Evolutionary conservation across 2,329 filamentous ascomycete species (phyloP).

Genomic region (Samsoniella hepiali): DNA sequence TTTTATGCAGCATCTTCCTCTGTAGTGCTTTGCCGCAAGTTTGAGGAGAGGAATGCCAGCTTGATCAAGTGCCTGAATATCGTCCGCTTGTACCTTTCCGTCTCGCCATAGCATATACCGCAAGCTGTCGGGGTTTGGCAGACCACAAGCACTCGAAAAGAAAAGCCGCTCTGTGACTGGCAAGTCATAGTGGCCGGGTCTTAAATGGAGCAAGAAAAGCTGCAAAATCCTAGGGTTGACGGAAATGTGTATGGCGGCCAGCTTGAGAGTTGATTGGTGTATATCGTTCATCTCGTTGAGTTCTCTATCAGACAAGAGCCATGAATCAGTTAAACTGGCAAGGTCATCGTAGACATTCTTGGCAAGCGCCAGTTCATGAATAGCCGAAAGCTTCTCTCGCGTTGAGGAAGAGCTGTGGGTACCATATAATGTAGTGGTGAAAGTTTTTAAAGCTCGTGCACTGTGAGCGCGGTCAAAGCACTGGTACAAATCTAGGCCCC

Average conservation of each 20-base stretch:
- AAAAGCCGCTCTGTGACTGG: background rate
- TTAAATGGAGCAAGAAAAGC: background rate
- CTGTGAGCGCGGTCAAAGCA: background rate
- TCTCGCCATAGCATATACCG: background rate
- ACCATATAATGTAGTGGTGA: too few species aligned
- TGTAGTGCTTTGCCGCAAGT: background rate
- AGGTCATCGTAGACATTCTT: background rate
- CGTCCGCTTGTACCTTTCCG: background rate
- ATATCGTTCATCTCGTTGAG: too few species aligned
- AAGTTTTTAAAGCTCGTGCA: too few species aligned
- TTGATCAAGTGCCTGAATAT: background rate
- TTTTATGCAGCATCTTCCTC: too few species aligned
- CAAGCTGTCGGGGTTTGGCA: background rate
- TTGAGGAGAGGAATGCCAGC: background rate
- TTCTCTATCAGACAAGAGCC: background rate
- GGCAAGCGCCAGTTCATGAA: background rate
- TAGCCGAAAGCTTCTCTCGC: background rate
- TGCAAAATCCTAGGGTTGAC: too few species aligned
- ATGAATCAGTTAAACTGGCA: background rate
- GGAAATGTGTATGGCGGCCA: background rate
- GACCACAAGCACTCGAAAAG: background rate
- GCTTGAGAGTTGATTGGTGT: too few species aligned
- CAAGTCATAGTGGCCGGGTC: background rate
- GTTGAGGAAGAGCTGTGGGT: too few species aligned
- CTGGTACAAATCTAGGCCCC: background rate